These are phyloP conservation scores for Boletus edulis DNA, from an alignment of 768 basidiomycete species.

Conservation along the genomic window DNA sequence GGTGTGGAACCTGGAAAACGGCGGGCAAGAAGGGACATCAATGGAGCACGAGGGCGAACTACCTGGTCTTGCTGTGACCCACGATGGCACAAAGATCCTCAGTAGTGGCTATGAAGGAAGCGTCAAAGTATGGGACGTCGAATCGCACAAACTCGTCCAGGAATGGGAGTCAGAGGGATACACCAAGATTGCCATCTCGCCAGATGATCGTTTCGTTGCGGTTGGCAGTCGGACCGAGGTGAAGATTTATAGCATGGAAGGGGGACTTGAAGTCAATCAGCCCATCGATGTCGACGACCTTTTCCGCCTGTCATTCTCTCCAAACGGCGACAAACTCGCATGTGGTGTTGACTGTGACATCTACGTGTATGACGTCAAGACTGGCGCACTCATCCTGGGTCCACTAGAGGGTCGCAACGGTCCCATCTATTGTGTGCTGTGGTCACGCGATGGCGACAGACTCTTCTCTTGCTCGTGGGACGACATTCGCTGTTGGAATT, in stretches of 20 bases:
- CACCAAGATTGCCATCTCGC: too few relatives aligned
- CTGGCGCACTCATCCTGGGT: not conserved
- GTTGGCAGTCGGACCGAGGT: too few relatives aligned
- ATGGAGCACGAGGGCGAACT: not conserved
- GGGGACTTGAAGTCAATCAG: too few relatives aligned
- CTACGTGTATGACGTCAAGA: not conserved
- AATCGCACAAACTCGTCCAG: too few relatives aligned
- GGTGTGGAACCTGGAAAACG: not conserved
- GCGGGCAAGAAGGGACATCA: not conserved
- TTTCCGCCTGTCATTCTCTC: too few relatives aligned
- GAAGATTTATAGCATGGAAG: too few relatives aligned
- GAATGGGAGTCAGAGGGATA: too few relatives aligned
- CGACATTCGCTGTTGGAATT: not conserved
- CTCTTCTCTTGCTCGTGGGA: not conserved
- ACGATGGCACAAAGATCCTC: not conserved
- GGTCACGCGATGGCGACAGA: not conserved
- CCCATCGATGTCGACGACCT: too few relatives aligned
- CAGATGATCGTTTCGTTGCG: too few relatives aligned
- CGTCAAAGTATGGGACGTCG: too few relatives aligned
- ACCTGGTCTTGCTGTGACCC: not conserved
- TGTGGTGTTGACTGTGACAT: not conserved
- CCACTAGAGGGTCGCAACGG: not conserved
- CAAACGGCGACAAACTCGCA: too few relatives aligned
- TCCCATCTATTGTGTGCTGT: not conserved
- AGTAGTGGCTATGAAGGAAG: not conserved